phyloP scores from a whole-genome alignment of 1,139 yeast genomes.

The Chernovozyma aurita region DNA sequence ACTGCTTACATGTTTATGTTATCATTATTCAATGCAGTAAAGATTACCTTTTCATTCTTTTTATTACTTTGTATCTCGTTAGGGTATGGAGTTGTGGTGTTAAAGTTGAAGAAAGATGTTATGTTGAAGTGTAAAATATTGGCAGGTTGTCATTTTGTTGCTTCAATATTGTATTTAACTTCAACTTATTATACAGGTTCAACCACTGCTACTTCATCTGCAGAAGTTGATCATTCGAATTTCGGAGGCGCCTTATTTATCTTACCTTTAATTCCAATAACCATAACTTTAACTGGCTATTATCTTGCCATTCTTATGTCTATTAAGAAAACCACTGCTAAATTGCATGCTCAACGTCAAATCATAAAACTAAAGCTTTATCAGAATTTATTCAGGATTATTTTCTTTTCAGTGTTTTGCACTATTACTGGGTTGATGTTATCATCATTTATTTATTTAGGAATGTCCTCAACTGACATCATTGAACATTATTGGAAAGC shows the following conservation, averaged over 20 bases:
- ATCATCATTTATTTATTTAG: constrained; percentile 66
- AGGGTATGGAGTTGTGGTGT: constrained; percentile 92
- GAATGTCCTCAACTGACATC: constrained; percentile 70
- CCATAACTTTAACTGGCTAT: constrained; percentile 65
- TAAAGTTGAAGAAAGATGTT: constrained; percentile 68
- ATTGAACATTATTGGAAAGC: constrained; percentile 91
- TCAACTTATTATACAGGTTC: constrained; percentile 53
- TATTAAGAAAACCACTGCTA: constrained; percentile 68
- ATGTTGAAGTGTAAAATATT: constrained; percentile 81
- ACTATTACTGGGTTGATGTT: constrained; percentile 58
- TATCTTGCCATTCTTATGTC: constrained; percentile 74
- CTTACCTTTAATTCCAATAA: constrained; percentile 61
- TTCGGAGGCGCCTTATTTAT: constrained; percentile 23
- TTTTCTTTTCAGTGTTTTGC: constrained; percentile 58
- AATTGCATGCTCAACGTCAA: constrained; percentile 81
- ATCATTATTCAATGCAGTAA: constrained; percentile 73
- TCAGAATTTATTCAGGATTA: constrained; percentile 68
- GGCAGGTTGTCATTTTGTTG: constrained; percentile 67
- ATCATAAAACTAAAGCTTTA: constrained; percentile 86
- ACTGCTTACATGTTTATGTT: constrained; percentile 72
- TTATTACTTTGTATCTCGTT: constrained; percentile 77
- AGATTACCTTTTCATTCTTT: constrained; percentile 86
- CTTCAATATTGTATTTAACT: constrained; percentile 65
- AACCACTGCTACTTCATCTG: constrained; percentile 29
- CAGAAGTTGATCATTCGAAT: constrained; percentile 5